Conservation (phyloP, 106 monocot species). For the Allium cepa region DNA sequence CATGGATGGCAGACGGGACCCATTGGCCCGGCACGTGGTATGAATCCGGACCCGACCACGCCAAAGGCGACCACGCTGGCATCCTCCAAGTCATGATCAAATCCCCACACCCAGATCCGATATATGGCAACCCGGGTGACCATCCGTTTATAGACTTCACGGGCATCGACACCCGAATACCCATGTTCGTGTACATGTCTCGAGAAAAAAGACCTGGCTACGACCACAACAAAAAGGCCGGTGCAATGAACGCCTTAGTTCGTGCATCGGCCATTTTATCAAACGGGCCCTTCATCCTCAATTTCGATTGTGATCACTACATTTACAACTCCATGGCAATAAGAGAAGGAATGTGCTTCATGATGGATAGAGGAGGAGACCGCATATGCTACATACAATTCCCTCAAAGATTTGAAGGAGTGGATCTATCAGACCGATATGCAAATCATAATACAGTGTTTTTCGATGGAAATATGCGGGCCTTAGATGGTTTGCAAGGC, state of each 20-base stretch:
- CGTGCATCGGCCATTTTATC: slow-evolving; percentile 87
- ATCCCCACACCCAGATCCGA: slow-evolving; percentile 28
- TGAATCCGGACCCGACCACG: slow-evolving; percentile 45
- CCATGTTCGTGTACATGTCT: slow-evolving; percentile 83
- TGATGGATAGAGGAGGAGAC: slow-evolving; percentile 96
- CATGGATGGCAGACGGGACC: slow-evolving; percentile 90
- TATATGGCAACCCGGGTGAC: slow-evolving; percentile 46
- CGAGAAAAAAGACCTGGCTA: slow-evolving; percentile 78
- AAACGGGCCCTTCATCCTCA: slow-evolving; percentile 95
- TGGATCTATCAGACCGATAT: slow-evolving; percentile 93
- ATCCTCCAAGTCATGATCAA: slow-evolving; percentile 90
- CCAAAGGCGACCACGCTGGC: slow-evolving; percentile 82
- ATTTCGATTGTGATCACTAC: slow-evolving; percentile 98
- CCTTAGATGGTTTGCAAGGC: slow-evolving; percentile 72
- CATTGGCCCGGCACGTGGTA: slow-evolving; percentile 91
- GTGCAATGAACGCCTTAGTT: slow-evolving; percentile 93
- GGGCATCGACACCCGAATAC: slow-evolving; percentile 58
- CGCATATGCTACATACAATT: slow-evolving; percentile 91
- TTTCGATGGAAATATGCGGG: slow-evolving; percentile 98
- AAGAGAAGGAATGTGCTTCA: slow-evolving; percentile 93
- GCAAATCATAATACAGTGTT: slow-evolving; percentile 99
- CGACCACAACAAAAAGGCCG: slow-evolving; percentile 96
- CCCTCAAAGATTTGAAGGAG: slow-evolving; percentile 91
- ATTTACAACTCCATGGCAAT: slow-evolving; percentile 81
- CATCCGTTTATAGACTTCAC: slow-evolving; percentile 72